Conservation (phyloP, 139 green algal species). For the Spirogloea muscicola region DNA sequence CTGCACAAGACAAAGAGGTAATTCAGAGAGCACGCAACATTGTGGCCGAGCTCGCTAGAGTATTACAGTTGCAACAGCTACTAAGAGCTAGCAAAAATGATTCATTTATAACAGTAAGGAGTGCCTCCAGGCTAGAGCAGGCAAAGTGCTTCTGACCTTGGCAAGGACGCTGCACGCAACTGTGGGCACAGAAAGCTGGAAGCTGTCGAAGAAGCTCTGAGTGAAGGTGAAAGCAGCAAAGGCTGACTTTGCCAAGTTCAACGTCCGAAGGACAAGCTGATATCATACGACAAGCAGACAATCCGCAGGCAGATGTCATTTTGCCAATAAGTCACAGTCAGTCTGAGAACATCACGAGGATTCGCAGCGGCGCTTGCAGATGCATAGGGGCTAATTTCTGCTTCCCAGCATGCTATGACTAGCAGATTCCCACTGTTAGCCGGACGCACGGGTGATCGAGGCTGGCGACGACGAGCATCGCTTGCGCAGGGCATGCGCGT, state of each 20-base stretch:
- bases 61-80: too few species aligned
- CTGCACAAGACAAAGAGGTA: too few species aligned
- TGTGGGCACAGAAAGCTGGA: not conserved
- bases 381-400: not conserved
- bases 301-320: not conserved
- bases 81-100: conserved; percentile 26
- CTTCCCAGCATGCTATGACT: too few species aligned
- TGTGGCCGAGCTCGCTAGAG: too few species aligned
- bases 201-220: conserved; percentile 35
- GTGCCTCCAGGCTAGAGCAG: not conserved
- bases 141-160: conserved; percentile 13
- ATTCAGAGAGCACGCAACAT: not conserved
- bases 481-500: not conserved
- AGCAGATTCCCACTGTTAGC: not conserved
- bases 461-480: not conserved
- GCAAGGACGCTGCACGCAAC: conserved; percentile 21
- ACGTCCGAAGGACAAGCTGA: conserved; percentile 29
- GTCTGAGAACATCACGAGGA: not conserved
- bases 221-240: conserved; percentile 42
- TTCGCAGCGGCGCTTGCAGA: not conserved
- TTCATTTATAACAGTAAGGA: not conserved
- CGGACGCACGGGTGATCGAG: not conserved
- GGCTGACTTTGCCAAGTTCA: conserved; percentile 41
- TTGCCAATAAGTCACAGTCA: not conserved
- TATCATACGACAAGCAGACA: not conserved